Base-by-base conservation (phyloP, 2,329 filamentous ascomycete species). In the Stromatinia cepivora region DNA sequence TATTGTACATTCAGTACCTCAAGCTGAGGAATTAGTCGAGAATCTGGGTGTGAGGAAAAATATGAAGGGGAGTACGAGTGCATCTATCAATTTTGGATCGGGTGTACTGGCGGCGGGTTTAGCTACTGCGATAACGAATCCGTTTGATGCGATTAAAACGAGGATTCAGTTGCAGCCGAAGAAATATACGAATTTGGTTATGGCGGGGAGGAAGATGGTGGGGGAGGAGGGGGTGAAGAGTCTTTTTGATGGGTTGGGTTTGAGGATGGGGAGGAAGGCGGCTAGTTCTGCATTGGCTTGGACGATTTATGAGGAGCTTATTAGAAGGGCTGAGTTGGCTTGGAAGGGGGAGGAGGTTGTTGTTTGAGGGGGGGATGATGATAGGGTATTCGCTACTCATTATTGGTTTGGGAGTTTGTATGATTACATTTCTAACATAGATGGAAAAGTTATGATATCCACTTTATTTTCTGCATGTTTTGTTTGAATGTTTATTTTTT, bases 91-190 rank as follows among this genome's bases (percentile, higher is more conserved):
- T 79, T 97, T 97, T 76, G 82, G 87, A 20, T 94, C 92, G 0
- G 94, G 92, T 17, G 88, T 92, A 4, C 77, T 94, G 5, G 93
- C 94, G 4, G 94, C 93, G 0, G 90, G 90, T 1, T 82, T 92
- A 42, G 96, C 93, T 68, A 97, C 94, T 0, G 90, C 90, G 5
- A 85, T 98, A 50, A 97, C 95, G 11, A 99, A 99, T 79, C 95
- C 95, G 0, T 98, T 98, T 77, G 95, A 99, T 80, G 93, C 93
- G 0, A 89, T 98, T 79, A 99, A 99, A 83, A 99, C 95, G 31
- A 84, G 95, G 63, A 88, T 99, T 74, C 95, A 99, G 81, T 84
- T 99, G 46, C 92, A 96, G 82, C 95, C 95, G 4, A 84, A 84
- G 9, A 85, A 87, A 69, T 99, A 98, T 78, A 84, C 85, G 46